A percentile compares a stretch with the other conserved stretches of the same genome.
Evolutionary conservation across 2,329 filamentous ascomycete genomes (phyloP).

Genomic region (Cladosporium sp.): DNA sequence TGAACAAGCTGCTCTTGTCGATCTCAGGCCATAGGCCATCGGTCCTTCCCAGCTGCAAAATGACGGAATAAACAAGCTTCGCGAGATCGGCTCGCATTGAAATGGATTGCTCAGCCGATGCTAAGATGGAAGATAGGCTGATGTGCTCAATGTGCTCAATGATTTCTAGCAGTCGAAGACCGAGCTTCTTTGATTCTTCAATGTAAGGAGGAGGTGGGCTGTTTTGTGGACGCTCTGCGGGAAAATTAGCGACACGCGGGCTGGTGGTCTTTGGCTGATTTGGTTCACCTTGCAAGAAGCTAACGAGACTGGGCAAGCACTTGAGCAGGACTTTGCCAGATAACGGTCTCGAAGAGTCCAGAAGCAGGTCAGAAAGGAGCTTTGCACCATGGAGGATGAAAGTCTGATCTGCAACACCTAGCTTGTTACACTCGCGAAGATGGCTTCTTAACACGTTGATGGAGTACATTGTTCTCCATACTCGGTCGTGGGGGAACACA

Average conservation of each 20-base stretch:
- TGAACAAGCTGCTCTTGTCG: slow-evolving; percentile 36
- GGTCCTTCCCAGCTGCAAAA: slow-evolving; percentile 8
- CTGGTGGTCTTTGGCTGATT: not conserved
- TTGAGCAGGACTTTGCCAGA: slow-evolving; percentile 13
- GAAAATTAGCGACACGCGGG: slow-evolving; percentile 10
- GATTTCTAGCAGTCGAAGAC: slow-evolving; percentile 19
- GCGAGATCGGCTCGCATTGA: not conserved
- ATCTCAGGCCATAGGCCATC: slow-evolving; percentile 16
- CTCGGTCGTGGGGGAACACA: slow-evolving; percentile 64
- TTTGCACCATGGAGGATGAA: slow-evolving; percentile 27
- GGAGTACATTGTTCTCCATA: slow-evolving; percentile 65
- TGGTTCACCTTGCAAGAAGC: slow-evolving; percentile 24
- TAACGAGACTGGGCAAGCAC: slow-evolving; percentile 19
- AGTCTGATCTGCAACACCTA: slow-evolving; percentile 25
- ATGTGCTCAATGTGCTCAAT: not conserved
- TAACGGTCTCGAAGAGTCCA: slow-evolving; percentile 17
- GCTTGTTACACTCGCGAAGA: slow-evolving; percentile 37
- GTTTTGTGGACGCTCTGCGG: slow-evolving; percentile 16
- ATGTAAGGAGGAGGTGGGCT: slow-evolving; percentile 19
- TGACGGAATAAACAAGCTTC: slow-evolving; percentile 8
- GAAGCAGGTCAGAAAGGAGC: slow-evolving; percentile 23
- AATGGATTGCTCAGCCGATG: not conserved
- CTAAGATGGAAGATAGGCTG: not conserved
- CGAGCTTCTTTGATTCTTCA: slow-evolving; percentile 19
- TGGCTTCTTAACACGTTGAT: slow-evolving; percentile 63